These are phyloP conservation scores for Candolleomyces eurysporus DNA, from an alignment of 768 basidiomycete genomes.

Conservation along the genomic window DNA sequence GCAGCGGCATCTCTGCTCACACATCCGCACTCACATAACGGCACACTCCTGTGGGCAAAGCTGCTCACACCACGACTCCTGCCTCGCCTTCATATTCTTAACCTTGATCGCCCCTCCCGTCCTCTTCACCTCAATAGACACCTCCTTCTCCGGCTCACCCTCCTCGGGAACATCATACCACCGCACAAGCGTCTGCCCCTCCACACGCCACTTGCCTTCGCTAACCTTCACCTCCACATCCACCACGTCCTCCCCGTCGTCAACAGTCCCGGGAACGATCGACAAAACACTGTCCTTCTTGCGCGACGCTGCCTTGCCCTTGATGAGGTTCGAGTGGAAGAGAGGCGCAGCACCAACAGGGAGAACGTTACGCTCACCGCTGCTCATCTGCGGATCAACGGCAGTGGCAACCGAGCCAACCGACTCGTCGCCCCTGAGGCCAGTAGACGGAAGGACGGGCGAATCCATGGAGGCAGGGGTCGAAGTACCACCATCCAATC, in stretches of 20 bases:
- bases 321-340: background rate
- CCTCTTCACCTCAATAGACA: slow-evolving; percentile 30
- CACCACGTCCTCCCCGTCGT: slow-evolving; percentile 23
- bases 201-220: slow-evolving; percentile 39
- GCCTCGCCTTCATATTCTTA: slow-evolving; percentile 15
- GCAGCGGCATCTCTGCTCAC: too few relatives aligned
- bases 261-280: slow-evolving; percentile 13
- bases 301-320: background rate
- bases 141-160: slow-evolving; percentile 24
- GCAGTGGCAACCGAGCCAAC: background rate
- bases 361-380: background rate
- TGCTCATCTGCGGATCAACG: background rate
- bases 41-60: slow-evolving; percentile 8
- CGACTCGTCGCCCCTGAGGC: background rate
- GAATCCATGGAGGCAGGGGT: background rate
- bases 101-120: slow-evolving; percentile 26
- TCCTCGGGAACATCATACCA: slow-evolving; percentile 46
- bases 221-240: slow-evolving; percentile 47
- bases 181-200: slow-evolving; percentile 52
- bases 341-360: slow-evolving; percentile 11
- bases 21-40: slow-evolving; percentile 10
- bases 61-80: slow-evolving; percentile 11
- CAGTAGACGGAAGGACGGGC: background rate
- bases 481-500: background rate
- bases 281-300: slow-evolving; percentile 6